Evolutionary conservation across 2,329 filamentous ascomycete genomes (phyloP).

Genomic region (Whalleya microplaca): DNA sequence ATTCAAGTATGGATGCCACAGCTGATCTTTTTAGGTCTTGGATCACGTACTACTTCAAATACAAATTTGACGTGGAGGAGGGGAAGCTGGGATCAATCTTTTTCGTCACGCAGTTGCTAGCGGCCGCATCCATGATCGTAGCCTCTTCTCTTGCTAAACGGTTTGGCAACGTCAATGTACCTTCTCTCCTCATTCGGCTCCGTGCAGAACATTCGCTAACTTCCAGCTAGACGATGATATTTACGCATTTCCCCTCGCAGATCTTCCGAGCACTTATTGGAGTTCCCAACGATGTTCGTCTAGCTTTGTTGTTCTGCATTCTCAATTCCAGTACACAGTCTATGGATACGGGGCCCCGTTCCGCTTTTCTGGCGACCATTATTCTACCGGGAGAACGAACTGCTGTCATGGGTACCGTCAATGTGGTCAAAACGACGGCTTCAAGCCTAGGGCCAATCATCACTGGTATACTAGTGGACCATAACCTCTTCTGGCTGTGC

Average conservation of each 20-base stretch:
- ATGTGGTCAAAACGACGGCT: slow-evolving; percentile 68
- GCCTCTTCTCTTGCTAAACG: slow-evolving; percentile 59
- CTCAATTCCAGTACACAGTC: slow-evolving; percentile 64
- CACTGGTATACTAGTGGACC: slow-evolving; percentile 64
- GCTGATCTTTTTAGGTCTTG: slow-evolving; percentile 55
- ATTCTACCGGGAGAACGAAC: slow-evolving; percentile 69
- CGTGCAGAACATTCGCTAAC: slow-evolving; percentile 18
- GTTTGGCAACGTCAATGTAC: slow-evolving; percentile 66
- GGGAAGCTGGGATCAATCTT: slow-evolving; percentile 58
- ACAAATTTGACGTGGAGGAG: slow-evolving; percentile 51
- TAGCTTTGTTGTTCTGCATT: slow-evolving; percentile 63
- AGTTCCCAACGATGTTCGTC: slow-evolving; percentile 53
- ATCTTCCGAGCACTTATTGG: slow-evolving; percentile 68
- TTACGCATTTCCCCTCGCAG: slow-evolving; percentile 72
- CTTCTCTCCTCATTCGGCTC: slow-evolving; percentile 40
- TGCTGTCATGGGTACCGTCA: slow-evolving; percentile 71
- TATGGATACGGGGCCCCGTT: slow-evolving; percentile 73
- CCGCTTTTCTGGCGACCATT: slow-evolving; percentile 69
- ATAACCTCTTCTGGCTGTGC: slow-evolving; percentile 61
- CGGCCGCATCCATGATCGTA: slow-evolving; percentile 54
- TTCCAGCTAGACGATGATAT: slow-evolving; percentile 68
- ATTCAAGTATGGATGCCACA: neutral
- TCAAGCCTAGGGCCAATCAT: slow-evolving; percentile 65
- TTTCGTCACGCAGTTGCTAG: slow-evolving; percentile 55
- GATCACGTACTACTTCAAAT: slow-evolving; percentile 61